A percentile compares a stretch with the other conserved stretches of the same genome.
These are phyloP conservation scores for Lactifluus pinguis DNA, from an alignment of 768 basidiomycete genomes.

Conservation along the genomic window DNA sequence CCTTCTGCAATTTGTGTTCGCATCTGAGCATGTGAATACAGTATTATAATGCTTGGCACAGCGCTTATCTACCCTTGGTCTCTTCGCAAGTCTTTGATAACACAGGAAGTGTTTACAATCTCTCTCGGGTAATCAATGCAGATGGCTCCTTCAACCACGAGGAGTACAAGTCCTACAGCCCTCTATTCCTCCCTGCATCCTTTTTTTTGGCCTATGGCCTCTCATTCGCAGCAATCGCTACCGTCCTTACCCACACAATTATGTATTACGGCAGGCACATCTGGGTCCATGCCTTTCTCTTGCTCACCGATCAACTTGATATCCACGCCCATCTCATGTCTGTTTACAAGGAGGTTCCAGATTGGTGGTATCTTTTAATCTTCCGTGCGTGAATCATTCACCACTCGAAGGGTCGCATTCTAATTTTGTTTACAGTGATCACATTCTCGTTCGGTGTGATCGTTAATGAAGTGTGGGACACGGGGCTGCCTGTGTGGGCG, in stretches of 20 bases:
- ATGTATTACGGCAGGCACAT: slow-evolving; percentile 77
- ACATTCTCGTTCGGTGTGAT: slow-evolving; percentile 65
- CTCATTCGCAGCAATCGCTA: slow-evolving; percentile 72
- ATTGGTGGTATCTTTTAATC: slow-evolving; percentile 76
- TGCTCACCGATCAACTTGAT: slow-evolving; percentile 73
- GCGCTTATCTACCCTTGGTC: slow-evolving; percentile 38
- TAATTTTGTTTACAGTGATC: slow-evolving; percentile 27
- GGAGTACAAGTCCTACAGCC: slow-evolving; percentile 49
- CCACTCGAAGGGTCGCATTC: no score
- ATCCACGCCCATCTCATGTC: slow-evolving; percentile 80
- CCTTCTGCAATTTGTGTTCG: not conserved
- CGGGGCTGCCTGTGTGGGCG: slow-evolving; percentile 61
- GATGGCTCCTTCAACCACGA: slow-evolving; percentile 47
- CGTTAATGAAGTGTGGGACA: slow-evolving; percentile 65
- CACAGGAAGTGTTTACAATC: slow-evolving; percentile 47
- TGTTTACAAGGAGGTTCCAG: slow-evolving; percentile 64
- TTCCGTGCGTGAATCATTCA: slow-evolving; percentile 31
- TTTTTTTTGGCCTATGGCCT: slow-evolving; percentile 74
- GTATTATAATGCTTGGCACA: slow-evolving; percentile 6
- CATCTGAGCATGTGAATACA: not conserved
- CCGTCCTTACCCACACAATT: slow-evolving; percentile 61
- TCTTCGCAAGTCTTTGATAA: slow-evolving; percentile 61
- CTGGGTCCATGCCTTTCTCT: slow-evolving; percentile 57
- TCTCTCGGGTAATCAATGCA: slow-evolving; percentile 43
- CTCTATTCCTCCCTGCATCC: slow-evolving; percentile 53